Percentiles rank a stretch among this genome's conserved stretches.
Conservation (phyloP, 495 filamentous ascomycete genomes). For the Podospora anserina region DNA sequence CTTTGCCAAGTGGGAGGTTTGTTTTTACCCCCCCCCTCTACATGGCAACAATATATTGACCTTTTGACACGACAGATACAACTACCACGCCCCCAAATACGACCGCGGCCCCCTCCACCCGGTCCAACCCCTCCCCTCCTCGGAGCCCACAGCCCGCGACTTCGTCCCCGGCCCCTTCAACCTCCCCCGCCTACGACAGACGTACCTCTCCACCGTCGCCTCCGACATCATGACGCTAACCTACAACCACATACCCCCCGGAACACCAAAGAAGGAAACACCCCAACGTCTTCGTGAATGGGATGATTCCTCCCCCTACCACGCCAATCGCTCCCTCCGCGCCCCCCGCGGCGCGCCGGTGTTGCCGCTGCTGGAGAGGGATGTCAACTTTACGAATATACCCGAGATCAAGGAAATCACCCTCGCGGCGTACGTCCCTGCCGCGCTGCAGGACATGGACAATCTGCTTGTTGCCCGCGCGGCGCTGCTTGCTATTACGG, state of each 20-base stretch:
- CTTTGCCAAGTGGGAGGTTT: constrained; percentile 41
- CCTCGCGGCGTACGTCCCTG: constrained; percentile 66
- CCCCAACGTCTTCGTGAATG: constrained; percentile 74
- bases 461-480: constrained; percentile 77
- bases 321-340: constrained; percentile 81
- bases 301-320: constrained; percentile 89
- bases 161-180: constrained; percentile 94
- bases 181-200: constrained; percentile 82
- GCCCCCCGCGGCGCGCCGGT: constrained; percentile 65
- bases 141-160: constrained; percentile 79
- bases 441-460: constrained; percentile 60
- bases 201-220: constrained; percentile 78
- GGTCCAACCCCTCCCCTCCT: constrained; percentile 76
- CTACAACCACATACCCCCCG: constrained; percentile 76
- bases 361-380: constrained; percentile 68
- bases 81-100: constrained; percentile 88
- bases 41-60: not conserved
- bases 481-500: constrained; percentile 79
- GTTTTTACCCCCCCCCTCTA: not conserved
- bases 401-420: constrained; percentile 78
- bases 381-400: constrained; percentile 81
- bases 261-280: constrained; percentile 60
- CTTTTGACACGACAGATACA: constrained; percentile 61
- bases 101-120: constrained; percentile 91
- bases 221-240: constrained; percentile 87